A percentile compares a stretch with the other conserved stretches of the same genome.
These are phyloP conservation scores for Wickerhamomyces pijperi DNA, from an alignment of 805 yeast genomes.

Conservation along the genomic window DNA sequence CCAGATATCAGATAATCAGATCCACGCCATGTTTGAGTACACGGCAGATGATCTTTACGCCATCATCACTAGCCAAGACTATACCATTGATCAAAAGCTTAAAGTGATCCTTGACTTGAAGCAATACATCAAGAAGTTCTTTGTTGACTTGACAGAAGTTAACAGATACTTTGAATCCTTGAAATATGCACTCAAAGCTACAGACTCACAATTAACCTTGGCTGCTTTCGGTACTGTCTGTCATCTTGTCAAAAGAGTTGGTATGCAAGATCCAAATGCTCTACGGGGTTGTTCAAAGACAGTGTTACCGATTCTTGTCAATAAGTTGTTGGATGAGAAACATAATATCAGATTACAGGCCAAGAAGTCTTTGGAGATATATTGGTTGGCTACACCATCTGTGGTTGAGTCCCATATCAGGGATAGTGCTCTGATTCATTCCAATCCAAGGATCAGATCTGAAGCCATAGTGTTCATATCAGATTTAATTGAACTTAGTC, in stretches of 20 bases:
- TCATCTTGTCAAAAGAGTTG: slow-evolving; percentile 45
- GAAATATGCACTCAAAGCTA: slow-evolving; percentile 30
- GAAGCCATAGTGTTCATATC: slow-evolving; percentile 35
- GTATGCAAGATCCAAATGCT: slow-evolving; percentile 40
- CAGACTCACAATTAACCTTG: slow-evolving; percentile 26
- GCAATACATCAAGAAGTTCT: slow-evolving; percentile 42
- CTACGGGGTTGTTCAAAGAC: slow-evolving; percentile 30
- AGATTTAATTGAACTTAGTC: slow-evolving; percentile 27
- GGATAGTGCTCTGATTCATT: slow-evolving; percentile 31
- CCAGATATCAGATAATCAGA: too few species aligned
- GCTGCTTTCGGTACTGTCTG: slow-evolving; percentile 39
- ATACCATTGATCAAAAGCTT: slow-evolving; percentile 8
- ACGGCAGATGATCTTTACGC: slow-evolving; percentile 9
- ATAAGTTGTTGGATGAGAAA: slow-evolving; percentile 32
- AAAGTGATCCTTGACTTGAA: slow-evolving; percentile 26
- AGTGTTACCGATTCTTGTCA: slow-evolving; percentile 41
- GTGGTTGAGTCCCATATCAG: slow-evolving; percentile 35
- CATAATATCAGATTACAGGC: slow-evolving; percentile 30
- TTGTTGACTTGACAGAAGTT: slow-evolving; percentile 38
- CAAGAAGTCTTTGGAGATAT: slow-evolving; percentile 38
- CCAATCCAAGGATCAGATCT: slow-evolving; percentile 25
- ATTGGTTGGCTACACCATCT: slow-evolving; percentile 40
- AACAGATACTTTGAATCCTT: slow-evolving; percentile 41
- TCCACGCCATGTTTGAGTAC: slow-evolving; percentile 8
- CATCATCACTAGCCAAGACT: slow-evolving; percentile 2